Percentiles rank a stretch among this genome's conserved stretches.
Conservation (phyloP, 163 green algal genomes). For the Chloromonas sp. region DNA sequence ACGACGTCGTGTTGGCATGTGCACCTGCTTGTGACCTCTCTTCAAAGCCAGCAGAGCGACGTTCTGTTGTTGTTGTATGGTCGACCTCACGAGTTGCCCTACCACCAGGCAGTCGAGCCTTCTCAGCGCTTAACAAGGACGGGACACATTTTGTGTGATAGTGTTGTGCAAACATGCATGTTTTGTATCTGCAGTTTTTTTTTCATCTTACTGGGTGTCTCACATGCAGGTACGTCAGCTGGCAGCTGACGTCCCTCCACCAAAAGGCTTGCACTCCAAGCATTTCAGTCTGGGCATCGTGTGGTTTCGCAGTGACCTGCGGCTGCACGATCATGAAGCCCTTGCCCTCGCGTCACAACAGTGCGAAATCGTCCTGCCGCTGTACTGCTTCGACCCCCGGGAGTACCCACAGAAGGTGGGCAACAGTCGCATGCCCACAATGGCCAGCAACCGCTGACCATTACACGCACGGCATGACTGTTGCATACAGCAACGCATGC, state of each 20-base stretch:
- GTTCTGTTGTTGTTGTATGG: no score
- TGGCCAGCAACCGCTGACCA: neutral
- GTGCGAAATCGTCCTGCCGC: slow-evolving; percentile 26
- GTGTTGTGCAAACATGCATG: neutral
- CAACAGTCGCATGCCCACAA: neutral
- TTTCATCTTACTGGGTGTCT: no score
- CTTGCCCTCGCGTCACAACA: slow-evolving; percentile 23
- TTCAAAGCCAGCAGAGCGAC: no score
- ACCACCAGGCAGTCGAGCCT: no score
- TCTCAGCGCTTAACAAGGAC: neutral
- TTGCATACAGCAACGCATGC: neutral
- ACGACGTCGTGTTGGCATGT: no score
- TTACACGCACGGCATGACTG: neutral
- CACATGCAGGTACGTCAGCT: no score
- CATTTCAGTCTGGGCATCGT: slow-evolving; percentile 25
- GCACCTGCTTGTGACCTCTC: no score
- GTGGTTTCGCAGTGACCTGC: slow-evolving; percentile 72
- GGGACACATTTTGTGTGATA: neutral
- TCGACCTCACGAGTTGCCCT: no score
- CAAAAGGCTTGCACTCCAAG: neutral
- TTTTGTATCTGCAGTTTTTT: neutral
- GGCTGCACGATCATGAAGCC: slow-evolving; percentile 61
- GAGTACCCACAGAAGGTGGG: slow-evolving; percentile 30
- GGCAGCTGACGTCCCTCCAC: no score
- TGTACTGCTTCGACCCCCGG: slow-evolving; percentile 49